Evolutionary conservation across 2,329 filamentous ascomycete species (phyloP).

Genomic region (Lasiodiplodia citricola): DNA sequence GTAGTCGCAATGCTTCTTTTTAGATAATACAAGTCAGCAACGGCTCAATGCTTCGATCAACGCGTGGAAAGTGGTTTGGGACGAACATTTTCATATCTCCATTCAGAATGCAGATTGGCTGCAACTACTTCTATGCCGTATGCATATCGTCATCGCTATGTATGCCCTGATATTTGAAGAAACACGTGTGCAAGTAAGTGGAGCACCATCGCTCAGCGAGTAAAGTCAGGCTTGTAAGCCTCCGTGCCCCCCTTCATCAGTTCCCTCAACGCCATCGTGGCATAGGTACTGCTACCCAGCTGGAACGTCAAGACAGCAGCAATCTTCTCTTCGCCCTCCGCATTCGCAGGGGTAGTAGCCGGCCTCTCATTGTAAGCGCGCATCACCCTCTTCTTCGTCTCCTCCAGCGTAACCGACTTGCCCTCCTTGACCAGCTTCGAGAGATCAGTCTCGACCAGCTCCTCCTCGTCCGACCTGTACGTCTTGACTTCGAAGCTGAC

Average conservation of each 20-base stretch:
- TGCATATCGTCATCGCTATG: background rate
- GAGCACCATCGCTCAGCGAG: background rate
- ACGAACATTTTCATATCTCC: background rate
- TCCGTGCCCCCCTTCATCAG: constrained; percentile 72
- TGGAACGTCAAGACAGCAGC: constrained; percentile 76
- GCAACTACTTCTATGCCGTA: background rate
- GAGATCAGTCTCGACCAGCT: constrained; percentile 87
- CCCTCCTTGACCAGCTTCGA: constrained; percentile 64
- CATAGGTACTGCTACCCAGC: constrained; percentile 80
- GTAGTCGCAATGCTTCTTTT: background rate
- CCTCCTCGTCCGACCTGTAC: constrained; percentile 60
- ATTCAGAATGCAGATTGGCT: background rate
- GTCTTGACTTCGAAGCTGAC: constrained; percentile 70
- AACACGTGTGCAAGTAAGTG: background rate
- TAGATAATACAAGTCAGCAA: background rate
- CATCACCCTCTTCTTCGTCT: constrained; percentile 18
- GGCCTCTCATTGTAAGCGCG: constrained; percentile 2
- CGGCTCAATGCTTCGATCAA: background rate
- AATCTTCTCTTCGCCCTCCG: constrained; percentile 55
- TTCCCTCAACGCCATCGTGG: constrained; percentile 81
- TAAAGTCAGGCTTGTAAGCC: constrained; percentile 66
- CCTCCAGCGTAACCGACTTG: constrained; percentile 36
- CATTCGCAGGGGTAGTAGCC: constrained; percentile 13
- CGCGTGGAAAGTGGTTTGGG: background rate
- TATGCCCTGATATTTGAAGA: background rate